Base-by-base conservation (phyloP, 2,329 filamentous ascomycete species). In the Ramichloridium luteum region DNA sequence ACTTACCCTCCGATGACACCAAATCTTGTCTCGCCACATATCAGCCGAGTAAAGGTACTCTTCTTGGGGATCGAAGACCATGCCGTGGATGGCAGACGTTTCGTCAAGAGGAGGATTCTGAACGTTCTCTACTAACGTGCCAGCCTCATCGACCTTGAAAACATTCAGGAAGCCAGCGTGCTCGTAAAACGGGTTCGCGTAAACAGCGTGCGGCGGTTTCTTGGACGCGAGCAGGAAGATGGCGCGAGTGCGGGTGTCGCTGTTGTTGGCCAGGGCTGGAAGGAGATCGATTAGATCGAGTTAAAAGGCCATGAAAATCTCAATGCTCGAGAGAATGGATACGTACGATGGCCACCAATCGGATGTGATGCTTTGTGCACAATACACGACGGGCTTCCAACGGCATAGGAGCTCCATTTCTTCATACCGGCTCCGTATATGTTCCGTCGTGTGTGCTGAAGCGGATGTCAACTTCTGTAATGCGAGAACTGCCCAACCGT, bases 341-440 rank as follows among this genome's bases (percentile, higher is more conserved):
- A 84, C 80, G 12, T 34, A 45, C 43, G 72, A 52, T 92, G 71
- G 45, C 81, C 78, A 27, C 72, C 74, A 56, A 93, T 78, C 2
- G 79, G 69, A 56, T 84, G 75, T 10, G 83, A 83, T 27, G 67
- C 67, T 54, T 79, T 70, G 45, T 90, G 83, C 28, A 74, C 60
- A 43, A 93, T 90, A 30, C 83, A 73, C 2, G 73, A 77, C 3
- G 83, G 80, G 45, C 72, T 77, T 47, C 77, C 72, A 48, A 92
- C 79, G 27, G 74, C 65, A 56, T 82, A 88, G 54, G 79, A 85
- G 30, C 78, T 78, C 82, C 83, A 93, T 56, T 85, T 88, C 67
- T 93, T 93, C 82, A 90, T 90, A 38, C 82, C 81, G 3, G 84
- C 77, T 48, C 84, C 84, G 56, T 93, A 93, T 38, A 93, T 77